Percentiles rank a stretch among this genome's conserved stretches.
Conservation (phyloP, 306 rosid genomes). For the Pachyrhizus erosus region DNA sequence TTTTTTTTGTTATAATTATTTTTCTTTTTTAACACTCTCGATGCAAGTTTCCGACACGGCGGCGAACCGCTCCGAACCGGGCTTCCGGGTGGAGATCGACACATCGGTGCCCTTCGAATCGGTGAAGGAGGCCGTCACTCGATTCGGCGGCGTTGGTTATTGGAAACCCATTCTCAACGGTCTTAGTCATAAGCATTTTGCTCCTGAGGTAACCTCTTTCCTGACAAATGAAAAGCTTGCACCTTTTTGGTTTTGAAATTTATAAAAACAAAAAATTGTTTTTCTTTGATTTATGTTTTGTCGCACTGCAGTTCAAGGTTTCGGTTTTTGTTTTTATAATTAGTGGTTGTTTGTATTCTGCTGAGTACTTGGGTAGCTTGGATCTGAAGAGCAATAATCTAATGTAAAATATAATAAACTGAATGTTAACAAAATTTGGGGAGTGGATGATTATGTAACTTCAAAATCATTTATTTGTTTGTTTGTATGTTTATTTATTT, state of each 20-base stretch:
- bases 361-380: not conserved
- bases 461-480: not conserved
- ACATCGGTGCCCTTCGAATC: slow-evolving; percentile 94
- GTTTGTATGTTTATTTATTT: not conserved
- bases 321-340: not conserved
- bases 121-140: slow-evolving; percentile 78
- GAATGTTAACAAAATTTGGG: not conserved
- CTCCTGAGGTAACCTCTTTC: slow-evolving; percentile 54
- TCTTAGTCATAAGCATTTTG: not conserved
- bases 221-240: not conserved
- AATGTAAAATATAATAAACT: no score
- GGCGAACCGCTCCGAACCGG: slow-evolving; percentile 39
- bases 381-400: slow-evolving; percentile 1
- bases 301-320: slow-evolving; percentile 2
- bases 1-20: not conserved
- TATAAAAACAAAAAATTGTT: not conserved
- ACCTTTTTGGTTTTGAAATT: not conserved
- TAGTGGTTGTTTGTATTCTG: not conserved
- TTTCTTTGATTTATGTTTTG: not conserved
- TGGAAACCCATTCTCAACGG: slow-evolving; percentile 69
- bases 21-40: not conserved
- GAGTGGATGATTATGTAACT: not conserved
- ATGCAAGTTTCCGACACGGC: not conserved
- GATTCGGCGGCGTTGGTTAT: slow-evolving; percentile 82
- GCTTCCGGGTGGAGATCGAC: slow-evolving; percentile 73